Evolutionary conservation across 805 yeast species (phyloP), one percentile per base, ranked within the genome.

Genomic region (Sungouiella blattae): DNA sequence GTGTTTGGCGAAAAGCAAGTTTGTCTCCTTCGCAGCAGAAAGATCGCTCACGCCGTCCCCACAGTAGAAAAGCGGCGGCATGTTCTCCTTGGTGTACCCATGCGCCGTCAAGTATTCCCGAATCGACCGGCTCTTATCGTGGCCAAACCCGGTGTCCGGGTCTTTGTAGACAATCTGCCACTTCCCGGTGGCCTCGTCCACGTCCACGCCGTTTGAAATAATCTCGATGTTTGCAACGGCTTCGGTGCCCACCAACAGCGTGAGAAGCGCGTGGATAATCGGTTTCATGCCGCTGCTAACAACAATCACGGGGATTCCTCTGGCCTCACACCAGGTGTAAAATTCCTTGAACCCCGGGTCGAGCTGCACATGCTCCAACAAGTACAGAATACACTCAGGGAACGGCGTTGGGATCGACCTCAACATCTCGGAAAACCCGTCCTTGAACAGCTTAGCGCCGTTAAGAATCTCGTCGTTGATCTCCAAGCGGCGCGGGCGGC

Each of bases 21-120:
- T 91, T 26, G 98, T 88, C 61, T 93, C 96, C 55, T 84, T 82
- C 16, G 98, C 97, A 16, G 98, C 98, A 39, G 87, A 78, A 49
- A 93, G 69, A 60, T 93, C 99, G 30, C 94, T 82, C 21, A 93
- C 96, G 45, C 99, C 99, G 59, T 93, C 99, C 40, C 99, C 99
- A 54, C 95, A 86, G 69, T 93, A 93, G 58, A 91, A 87, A 49
- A 87, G 72, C 26, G 69, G 67, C 11, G 95, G 95, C 41, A 26
- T 32, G 33, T 57, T 42, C 16, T 52, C 58, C 55, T 35, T 48
- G 36, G 51, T 30, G 40, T 60, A 57, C 11, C 60, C 60, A 36
- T 64, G 54, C 7, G 42, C 35, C 6, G 35, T 38, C 47, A 67
- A 59, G 44, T 67, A 71, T 33, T 71, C 69, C 37, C 75, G 72